Percentiles rank a stretch among this genome's conserved stretches.
These are phyloP conservation scores for Ambrosia hybrid DNA, from an alignment of 140 eudicot genomes.

Conservation along the genomic window DNA sequence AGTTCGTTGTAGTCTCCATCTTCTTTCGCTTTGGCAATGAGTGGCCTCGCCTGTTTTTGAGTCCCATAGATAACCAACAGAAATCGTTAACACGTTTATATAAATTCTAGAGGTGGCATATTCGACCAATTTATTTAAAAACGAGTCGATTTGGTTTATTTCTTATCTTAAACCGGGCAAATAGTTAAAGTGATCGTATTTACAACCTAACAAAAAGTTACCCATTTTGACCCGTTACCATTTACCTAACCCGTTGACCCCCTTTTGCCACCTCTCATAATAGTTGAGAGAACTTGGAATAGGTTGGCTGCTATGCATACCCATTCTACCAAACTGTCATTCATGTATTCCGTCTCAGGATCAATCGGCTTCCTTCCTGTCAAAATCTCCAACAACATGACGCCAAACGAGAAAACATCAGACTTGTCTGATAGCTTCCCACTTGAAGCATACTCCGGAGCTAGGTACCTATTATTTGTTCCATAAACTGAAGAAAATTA, in stretches of 20 bases:
- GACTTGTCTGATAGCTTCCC: slow-evolving; percentile 78
- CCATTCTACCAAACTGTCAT: slow-evolving; percentile 81
- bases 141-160: not conserved
- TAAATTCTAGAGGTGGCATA: not conserved
- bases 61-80: slow-evolving; percentile 4
- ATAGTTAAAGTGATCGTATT: not conserved
- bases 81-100: slow-evolving; percentile 1
- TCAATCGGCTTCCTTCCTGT: slow-evolving; percentile 72
- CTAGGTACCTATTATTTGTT: slow-evolving; percentile 54
- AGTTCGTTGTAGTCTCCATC: slow-evolving; percentile 61
- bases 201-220: not conserved
- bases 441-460: slow-evolving; percentile 84
- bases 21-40: slow-evolving; percentile 52
- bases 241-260: not conserved
- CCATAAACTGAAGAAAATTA: slow-evolving; percentile 17
- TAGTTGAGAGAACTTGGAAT: not conserved
- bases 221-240: not conserved
- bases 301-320: slow-evolving; percentile 35
- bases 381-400: slow-evolving; percentile 69
- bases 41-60: slow-evolving; percentile 66
- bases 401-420: slow-evolving; percentile 82
- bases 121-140: not conserved
- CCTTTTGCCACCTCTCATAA: not conserved
- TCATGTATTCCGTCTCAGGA: slow-evolving; percentile 35
- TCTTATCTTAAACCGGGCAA: not conserved